Base-by-base conservation (phyloP, 192 early-diverging fungal species). In the Linnemannia elongata region DNA sequence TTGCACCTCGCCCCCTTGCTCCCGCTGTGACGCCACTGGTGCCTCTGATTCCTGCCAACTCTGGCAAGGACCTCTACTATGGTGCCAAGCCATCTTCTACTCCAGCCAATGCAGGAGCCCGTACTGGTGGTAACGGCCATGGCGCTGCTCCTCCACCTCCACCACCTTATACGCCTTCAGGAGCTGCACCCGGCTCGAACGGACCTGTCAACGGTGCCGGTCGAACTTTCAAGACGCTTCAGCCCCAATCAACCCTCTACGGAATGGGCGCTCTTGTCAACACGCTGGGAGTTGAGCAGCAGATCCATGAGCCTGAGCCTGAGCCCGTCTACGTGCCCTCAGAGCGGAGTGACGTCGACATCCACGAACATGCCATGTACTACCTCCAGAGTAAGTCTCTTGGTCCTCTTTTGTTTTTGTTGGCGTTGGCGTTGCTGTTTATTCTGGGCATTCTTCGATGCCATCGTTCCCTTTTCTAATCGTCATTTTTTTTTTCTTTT, bases 221-320 rank as follows among this genome's bases (percentile, higher is more conserved):
- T 8, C 77, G 68, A 20, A 12, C 72, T 7, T 38, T 87, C 72
- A 87, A 81, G 66, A 72, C 78, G 0, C 41, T 87, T 39, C 84
- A 86, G 35, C 80, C 79, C 7, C 85, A 87, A 36, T 44, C 55
- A 35, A 52, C 85, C 7, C 72, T 87, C 2, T 87, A 87, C 22
- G 85, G 85, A 30, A 87, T 87, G 85, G 85, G 85, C 18, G 69
- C 69, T 5, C 74, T 87, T 33, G 66, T 77, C 1, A 87, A 87
- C 44, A 78, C 79, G 1, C n/a, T 87, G 63, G 85, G 85, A 33
- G 60, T 87, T 39, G 85, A 87, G 45, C 79, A 81, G 42, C 85
- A 87, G 72, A 42, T 78, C 12, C 85, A 87, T 8, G 36, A 75
- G 22, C 75, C 54, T 8, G 74, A 75, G 39, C 42, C 41, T 0